A percentile compares a stretch with the other conserved stretches of the same genome.
These are phyloP conservation scores for Aegilops longissima DNA, from an alignment of 176 grass and related monocot genomes.

Conservation along the genomic window DNA sequence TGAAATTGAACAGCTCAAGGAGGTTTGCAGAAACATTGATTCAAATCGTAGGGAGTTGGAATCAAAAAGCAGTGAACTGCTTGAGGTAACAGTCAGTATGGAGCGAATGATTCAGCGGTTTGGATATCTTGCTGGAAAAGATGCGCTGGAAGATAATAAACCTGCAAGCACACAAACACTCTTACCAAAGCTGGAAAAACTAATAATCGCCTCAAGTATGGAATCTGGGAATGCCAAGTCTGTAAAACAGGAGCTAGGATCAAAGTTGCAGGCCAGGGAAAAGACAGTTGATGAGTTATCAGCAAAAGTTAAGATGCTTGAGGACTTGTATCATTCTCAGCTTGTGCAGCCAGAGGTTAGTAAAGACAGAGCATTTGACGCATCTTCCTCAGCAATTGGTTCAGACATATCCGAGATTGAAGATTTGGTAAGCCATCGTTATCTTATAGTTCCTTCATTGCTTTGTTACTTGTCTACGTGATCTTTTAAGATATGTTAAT, in stretches of 20 bases:
- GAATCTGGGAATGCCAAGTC: constrained; percentile 80
- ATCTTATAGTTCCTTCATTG: constrained; percentile 17
- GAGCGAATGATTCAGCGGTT: constrained; percentile 76
- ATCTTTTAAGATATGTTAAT: not conserved
- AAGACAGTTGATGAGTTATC: constrained; percentile 68
- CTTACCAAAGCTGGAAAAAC: constrained; percentile 80
- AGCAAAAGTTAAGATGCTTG: constrained; percentile 70
- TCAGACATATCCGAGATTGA: constrained; percentile 80
- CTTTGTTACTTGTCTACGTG: constrained; percentile 14
- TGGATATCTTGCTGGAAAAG: constrained; percentile 69
- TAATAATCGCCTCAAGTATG: constrained; percentile 49
- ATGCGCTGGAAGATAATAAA: constrained; percentile 62
- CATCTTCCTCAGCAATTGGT: constrained; percentile 65
- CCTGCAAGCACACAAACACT: constrained; percentile 52
- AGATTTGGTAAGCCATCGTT: constrained; percentile 67
- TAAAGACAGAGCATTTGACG: constrained; percentile 76
- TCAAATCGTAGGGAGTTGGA: constrained; percentile 48
- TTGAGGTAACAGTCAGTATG: constrained; percentile 66
- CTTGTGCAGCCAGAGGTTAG: constrained; percentile 53
- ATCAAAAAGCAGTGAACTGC: constrained; percentile 58
- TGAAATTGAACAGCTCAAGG: constrained; percentile 75
- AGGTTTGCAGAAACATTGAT: constrained; percentile 48
- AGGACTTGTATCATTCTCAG: constrained; percentile 61
- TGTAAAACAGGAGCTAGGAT: constrained; percentile 73
- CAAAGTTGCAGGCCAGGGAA: constrained; percentile 75